Base-by-base conservation (phyloP, 805 yeast genomes). In the Pichia gijzeniarum region DNA sequence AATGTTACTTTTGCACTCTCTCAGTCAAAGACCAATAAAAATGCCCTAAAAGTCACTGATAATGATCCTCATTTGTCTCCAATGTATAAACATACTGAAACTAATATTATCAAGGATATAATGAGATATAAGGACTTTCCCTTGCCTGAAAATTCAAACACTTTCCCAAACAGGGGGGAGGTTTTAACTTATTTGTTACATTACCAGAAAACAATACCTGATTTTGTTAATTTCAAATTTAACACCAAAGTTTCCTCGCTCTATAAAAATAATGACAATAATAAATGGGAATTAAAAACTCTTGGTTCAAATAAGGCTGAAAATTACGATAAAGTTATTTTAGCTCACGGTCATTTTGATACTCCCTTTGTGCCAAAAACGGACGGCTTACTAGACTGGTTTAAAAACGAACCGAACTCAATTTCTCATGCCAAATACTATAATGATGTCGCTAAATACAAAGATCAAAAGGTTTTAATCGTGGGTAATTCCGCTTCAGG, bases 401-500 rank as follows among this genome's bases (percentile, higher is more conserved):
- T 64, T 54, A 38, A 51, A 38, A 38, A 51, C 41, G 56, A 53
- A 35, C 67, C 66, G 28, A 52, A 47, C 0, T 54, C 67, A 1
- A 57, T 74, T 4, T 60, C 70, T 13, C 79, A 74, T 53, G 72
- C 76, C 13, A 73, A 73, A 48, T 72, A 66, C 55, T 74, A 61
- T 52, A 58, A 68, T 34, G 54, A 53, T 28, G 63, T 64, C 4
- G 49, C 51, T 0, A 51, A 55, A 6, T 74, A 60, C 48, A 61
- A 59, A 43, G 64, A 58, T 35, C 57, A 68, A 48, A 64, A 55
- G 8, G 72, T 72, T 8, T 46, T 64, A 20, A 57, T 64, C 20
- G 50, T 64, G 28, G 69, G 69, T 36, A 62, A 80, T 54, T 79
- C 82, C 10, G 83, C 93, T 2, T 79, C 88, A 27, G 95, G 91